phyloP scores from a whole-genome alignment of 2,329 filamentous ascomycete genomes.

The Cytospora paraplurivora region DNA sequence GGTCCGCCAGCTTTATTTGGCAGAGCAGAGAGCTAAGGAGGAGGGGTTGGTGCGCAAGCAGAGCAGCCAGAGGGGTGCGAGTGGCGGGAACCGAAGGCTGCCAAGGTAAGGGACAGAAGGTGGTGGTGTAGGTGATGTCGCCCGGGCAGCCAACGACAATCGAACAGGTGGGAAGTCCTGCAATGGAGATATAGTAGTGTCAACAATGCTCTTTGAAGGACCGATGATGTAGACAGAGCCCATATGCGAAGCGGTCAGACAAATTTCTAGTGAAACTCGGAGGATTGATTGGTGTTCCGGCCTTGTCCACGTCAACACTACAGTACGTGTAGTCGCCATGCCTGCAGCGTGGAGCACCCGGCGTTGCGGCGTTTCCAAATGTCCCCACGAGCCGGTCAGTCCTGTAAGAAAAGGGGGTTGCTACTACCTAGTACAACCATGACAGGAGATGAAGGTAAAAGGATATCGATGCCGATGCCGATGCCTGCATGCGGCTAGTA shows the following conservation, averaged over 20 bases:
- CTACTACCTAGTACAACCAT: neutral
- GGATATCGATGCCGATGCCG: too few relatives aligned
- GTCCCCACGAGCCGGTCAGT: neutral
- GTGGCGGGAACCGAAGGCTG: neutral
- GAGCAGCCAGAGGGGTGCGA: constrained; percentile 2
- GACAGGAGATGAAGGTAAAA: neutral
- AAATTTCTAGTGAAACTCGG: neutral
- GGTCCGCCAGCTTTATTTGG: constrained; percentile 23
- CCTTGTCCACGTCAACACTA: neutral
- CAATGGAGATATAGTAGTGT: neutral
- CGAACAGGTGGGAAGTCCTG: neutral
- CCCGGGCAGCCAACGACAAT: neutral
- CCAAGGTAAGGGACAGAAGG: neutral
- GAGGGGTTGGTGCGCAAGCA: constrained; percentile 9
- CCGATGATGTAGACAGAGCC: neutral
- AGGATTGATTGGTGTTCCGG: neutral
- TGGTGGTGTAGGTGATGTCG: neutral
- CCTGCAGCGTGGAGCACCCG: neutral
- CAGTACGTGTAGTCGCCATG: neutral
- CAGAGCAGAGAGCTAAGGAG: constrained; percentile 18
- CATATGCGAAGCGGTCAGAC: neutral
- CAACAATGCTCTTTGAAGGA: neutral
- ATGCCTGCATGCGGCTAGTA: too few relatives aligned
- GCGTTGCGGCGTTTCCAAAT: neutral
- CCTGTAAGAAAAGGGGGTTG: neutral